phyloP scores from a whole-genome alignment of 2,329 filamentous ascomycete species.

The Mycosphaerella sp. region DNA sequence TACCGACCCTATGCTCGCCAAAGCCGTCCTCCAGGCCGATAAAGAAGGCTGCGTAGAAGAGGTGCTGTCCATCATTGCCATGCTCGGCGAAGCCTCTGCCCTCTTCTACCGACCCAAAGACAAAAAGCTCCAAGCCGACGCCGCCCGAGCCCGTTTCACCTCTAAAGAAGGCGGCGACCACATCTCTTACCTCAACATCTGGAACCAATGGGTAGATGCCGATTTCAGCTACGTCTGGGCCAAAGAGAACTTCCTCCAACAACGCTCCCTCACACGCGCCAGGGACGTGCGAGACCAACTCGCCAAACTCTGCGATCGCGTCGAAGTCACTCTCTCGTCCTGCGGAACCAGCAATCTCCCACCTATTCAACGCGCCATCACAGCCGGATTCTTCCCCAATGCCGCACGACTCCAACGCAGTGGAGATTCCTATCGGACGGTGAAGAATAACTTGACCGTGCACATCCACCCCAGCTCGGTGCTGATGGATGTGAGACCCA shows the following conservation, averaged over 20 bases:
- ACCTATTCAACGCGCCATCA: slow-evolving; percentile 81
- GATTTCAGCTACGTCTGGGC: slow-evolving; percentile 86
- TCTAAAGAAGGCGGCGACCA: slow-evolving; percentile 88
- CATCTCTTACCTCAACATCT: slow-evolving; percentile 81
- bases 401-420: slow-evolving; percentile 75
- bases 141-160: slow-evolving; percentile 80
- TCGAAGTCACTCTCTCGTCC: slow-evolving; percentile 66
- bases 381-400: slow-evolving; percentile 90
- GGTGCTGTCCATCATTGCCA: slow-evolving; percentile 85
- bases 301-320: slow-evolving; percentile 82
- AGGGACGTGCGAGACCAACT: slow-evolving; percentile 91
- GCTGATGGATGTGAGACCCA: slow-evolving; percentile 70
- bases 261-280: slow-evolving; percentile 78
- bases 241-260: slow-evolving; percentile 88
- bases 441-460: slow-evolving; percentile 83
- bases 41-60: slow-evolving; percentile 91
- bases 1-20: slow-evolving; percentile 84
- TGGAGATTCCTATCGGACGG: slow-evolving; percentile 81
- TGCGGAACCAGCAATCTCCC: slow-evolving; percentile 64
- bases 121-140: slow-evolving; percentile 94
- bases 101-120: slow-evolving; percentile 95
- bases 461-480: slow-evolving; percentile 88
- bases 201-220: slow-evolving; percentile 89
- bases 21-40: slow-evolving; percentile 79
- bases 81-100: slow-evolving; percentile 81